Evolutionary conservation across 2,329 filamentous ascomycete species (phyloP), one percentile per base, ranked within the genome.

Genomic region (Diplodia intermedia): DNA sequence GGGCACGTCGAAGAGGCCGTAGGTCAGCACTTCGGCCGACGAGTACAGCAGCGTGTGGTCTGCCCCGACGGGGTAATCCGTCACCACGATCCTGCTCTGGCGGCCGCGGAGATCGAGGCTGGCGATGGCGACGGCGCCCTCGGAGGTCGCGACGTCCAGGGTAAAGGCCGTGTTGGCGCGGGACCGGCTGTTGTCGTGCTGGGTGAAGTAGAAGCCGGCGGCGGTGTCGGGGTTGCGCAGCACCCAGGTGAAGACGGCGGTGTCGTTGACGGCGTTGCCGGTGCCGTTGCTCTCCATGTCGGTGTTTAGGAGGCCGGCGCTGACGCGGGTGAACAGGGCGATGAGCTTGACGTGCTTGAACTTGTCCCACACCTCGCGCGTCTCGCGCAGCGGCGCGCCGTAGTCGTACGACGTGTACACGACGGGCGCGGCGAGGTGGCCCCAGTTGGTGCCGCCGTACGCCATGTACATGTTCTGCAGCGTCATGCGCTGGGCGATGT

Each of bases 361-460:
- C 73, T 90, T 89, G 71, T 82, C 82, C 53, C 84, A 83, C 23
- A 89, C 85, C 11, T 79, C 79, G 14, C 88, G 82, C 71, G 85
- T 85, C 73, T 89, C 86, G 0, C 84, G 85, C 18, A 90, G 86
- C 0, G 88, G 87, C 4, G 86, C 85, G 5, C 85, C 87, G 73
- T 90, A 90, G 73, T 90, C 88, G 71, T 90, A 90, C 38, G 85
- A 88, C 3, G 85, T 86, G 1, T 83, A 86, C 36, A 63, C 60
- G 0, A 86, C 83, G 0, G 88, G 86, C 4, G 83, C 83, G 14
- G 86, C 84, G 36, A 88, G 78, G 57, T 84, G 84, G 5, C 87
- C 88, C 87, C 86, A 89, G 70, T 86, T 89, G 0, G 88, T 90
- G 2, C 88, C 88, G 4, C 88, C 88, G 65, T 84, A 90, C 63